A percentile compares a stretch with the other conserved stretches of the same genome.
These are phyloP conservation scores for Colletotrichum musicola DNA, from an alignment of 2,329 filamentous ascomycete species.

Conservation along the genomic window DNA sequence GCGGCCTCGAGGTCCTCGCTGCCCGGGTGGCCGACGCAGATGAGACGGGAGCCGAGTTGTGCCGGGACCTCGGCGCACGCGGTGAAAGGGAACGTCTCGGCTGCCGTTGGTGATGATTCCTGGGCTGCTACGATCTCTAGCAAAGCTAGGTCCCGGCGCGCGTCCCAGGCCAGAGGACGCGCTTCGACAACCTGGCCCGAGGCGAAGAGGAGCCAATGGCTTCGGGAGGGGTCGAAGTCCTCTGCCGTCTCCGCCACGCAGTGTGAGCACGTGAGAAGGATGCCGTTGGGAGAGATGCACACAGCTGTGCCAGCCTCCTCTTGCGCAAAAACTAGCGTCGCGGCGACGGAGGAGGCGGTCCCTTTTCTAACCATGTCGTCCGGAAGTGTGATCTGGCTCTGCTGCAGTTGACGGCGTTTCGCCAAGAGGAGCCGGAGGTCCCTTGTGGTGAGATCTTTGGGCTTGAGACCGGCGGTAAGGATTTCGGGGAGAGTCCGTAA, in stretches of 20 bases:
- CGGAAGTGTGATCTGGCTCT: slow-evolving; percentile 13
- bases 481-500: slow-evolving; percentile 5
- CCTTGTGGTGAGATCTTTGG: slow-evolving; percentile 20
- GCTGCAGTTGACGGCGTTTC: slow-evolving; percentile 26
- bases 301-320: slow-evolving; percentile 64
- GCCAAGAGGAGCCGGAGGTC: slow-evolving; percentile 29
- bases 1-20: slow-evolving; percentile 58
- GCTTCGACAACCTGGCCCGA: slow-evolving; percentile 54
- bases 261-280: slow-evolving; percentile 64
- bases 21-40: slow-evolving; percentile 53
- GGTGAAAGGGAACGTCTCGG: slow-evolving; percentile 41
- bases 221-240: slow-evolving; percentile 47
- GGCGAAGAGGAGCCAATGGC: slow-evolving; percentile 58
- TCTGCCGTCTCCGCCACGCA: slow-evolving; percentile 58
- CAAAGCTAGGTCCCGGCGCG: slow-evolving; percentile 59
- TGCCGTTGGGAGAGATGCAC: slow-evolving; percentile 58
- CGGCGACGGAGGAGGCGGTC: slow-evolving; percentile 17
- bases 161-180: slow-evolving; percentile 56
- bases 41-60: slow-evolving; percentile 40
- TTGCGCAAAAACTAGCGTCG: slow-evolving; percentile 61
- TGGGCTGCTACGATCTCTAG: slow-evolving; percentile 53
- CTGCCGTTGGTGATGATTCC: background rate
- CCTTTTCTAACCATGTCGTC: slow-evolving; percentile 18
- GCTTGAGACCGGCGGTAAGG: slow-evolving; percentile 9
- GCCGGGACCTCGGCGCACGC: slow-evolving; percentile 39